Base-by-base conservation (phyloP, 2,329 filamentous ascomycete species). In the Cercospora beticola region DNA sequence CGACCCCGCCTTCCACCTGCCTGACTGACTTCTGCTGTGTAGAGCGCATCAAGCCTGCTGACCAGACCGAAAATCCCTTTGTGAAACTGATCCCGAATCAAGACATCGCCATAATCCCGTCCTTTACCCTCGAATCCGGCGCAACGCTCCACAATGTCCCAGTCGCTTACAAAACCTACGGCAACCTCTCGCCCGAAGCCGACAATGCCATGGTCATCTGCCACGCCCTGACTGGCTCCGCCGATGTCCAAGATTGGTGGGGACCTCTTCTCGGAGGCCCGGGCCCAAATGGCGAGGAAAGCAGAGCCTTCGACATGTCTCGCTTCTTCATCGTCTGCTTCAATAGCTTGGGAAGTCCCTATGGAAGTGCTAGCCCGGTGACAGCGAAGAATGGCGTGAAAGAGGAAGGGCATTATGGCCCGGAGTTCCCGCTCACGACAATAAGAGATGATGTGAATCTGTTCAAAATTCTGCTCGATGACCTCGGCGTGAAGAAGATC, bases 401-500 rank as follows among this genome's bases (percentile, higher is more conserved):
- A 16, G 84, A 83, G 62, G 89, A 92, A 71, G 93, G 88, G 18
- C 87, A 87, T 74, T 99, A 99, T 77, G 95, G 95, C 0, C 95
- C 95, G 1, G 95, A 99, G 77, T 99, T 99, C 74, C 95, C 95
- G 58, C 83, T 99, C 71, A 97, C 95, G 0, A 98, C 95, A 0
- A 92, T 99, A 71, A 86, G 94, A 73, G 95, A 99, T 78, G 95
- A 99, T 82, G 94, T 98, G 64, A 93, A 92, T 72, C 85, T 95
- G 59, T 93, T 95, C 83, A 93, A 90, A 79, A 81, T 94, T 36
- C 82, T 96, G 7, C 84, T 96, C 8, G 92, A 95, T 76, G 91
- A 94, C 68, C 82, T 96, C 18, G 92, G 92, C 18, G 89, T 96
- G 36, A 88, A 86, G 75, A 90, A 93, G 77, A 84, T 96, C 61